Percentiles rank a stretch among this genome's conserved stretches.
Conservation (phyloP, 257 asterid genomes). For the Leptodermis oblonga region DNA sequence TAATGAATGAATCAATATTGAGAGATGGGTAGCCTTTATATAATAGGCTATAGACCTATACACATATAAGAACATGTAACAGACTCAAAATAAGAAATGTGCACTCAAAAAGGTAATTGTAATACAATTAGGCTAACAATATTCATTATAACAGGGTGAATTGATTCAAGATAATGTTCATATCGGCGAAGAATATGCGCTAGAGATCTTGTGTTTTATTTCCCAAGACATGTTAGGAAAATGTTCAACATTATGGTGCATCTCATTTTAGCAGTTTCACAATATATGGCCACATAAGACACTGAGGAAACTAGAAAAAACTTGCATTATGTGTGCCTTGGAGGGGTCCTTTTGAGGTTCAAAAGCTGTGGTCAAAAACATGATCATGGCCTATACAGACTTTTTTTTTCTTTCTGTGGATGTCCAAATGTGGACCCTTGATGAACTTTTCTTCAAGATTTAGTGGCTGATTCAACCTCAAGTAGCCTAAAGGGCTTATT, state of each 20-base stretch:
- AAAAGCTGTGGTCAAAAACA: constrained; percentile 20
- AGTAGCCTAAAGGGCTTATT: constrained; percentile 24
- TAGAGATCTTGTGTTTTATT: neutral
- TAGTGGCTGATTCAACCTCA: constrained; percentile 47
- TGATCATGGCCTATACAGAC: constrained; percentile 28
- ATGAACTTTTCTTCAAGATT: constrained; percentile 14
- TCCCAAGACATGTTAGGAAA: neutral
- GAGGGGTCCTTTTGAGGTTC: constrained; percentile 21
- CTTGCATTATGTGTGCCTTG: too few relatives aligned
- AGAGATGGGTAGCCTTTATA: too few relatives aligned
- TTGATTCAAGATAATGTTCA: neutral
- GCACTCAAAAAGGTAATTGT: too few relatives aligned
- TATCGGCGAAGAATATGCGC: neutral
- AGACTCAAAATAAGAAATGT: too few relatives aligned
- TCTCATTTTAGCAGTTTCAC: neutral
- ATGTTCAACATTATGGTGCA: constrained; percentile 2
- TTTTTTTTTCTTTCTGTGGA: constrained; percentile 30
- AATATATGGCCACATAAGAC: constrained; percentile 3
- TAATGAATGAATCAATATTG: too few relatives aligned
- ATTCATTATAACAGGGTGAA: neutral
- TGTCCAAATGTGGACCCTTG: constrained; percentile 35
- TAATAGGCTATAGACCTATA: too few relatives aligned
- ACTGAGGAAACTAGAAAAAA: constrained; percentile 8
- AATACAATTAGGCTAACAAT: too few relatives aligned
- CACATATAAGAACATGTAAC: too few relatives aligned